Evolutionary conservation across 2,329 filamentous ascomycete species (phyloP).

Genomic region (Laburnicola sp.): DNA sequence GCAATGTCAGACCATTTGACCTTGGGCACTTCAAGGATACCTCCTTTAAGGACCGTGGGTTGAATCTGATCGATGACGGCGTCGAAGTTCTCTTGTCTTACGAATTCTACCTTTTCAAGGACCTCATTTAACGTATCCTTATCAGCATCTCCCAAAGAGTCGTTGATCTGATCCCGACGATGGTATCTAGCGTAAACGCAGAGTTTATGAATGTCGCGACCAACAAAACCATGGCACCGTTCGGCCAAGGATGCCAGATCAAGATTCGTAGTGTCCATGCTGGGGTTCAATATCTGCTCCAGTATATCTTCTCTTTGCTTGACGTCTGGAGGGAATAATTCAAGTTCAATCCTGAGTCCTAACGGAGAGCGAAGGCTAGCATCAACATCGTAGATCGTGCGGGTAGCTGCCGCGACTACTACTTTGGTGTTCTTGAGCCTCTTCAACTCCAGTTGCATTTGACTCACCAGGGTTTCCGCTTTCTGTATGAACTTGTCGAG

Average conservation of each 20-base stretch:
- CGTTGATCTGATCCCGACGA: slow-evolving; percentile 24
- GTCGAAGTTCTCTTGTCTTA: slow-evolving; percentile 59
- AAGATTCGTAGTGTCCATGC: slow-evolving; percentile 57
- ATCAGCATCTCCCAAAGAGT: slow-evolving; percentile 23
- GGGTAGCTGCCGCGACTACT: slow-evolving; percentile 74
- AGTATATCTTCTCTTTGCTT: slow-evolving; percentile 74
- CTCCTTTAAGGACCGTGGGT: slow-evolving; percentile 84
- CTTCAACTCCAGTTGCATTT: slow-evolving; percentile 49
- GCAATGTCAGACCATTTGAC: slow-evolving; percentile 87
- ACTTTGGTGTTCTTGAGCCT: slow-evolving; percentile 60
- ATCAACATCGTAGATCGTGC: slow-evolving; percentile 73
- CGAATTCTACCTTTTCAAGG: slow-evolving; percentile 23
- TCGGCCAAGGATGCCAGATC: slow-evolving; percentile 62
- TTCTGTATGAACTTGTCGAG: slow-evolving; percentile 63
- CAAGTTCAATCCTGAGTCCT: slow-evolving; percentile 69
- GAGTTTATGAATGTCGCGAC: slow-evolving; percentile 72
- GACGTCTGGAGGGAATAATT: slow-evolving; percentile 76
- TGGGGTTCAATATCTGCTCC: slow-evolving; percentile 47
- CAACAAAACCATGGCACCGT: slow-evolving; percentile 85
- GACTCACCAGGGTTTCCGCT: slow-evolving; percentile 31
- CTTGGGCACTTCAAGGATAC: slow-evolving; percentile 84
- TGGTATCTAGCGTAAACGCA: slow-evolving; percentile 57
- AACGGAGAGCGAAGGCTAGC: slow-evolving; percentile 65
- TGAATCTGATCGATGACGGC: slow-evolving; percentile 69
- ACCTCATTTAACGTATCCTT: slow-evolving; percentile 26